phyloP scores from a whole-genome alignment of 768 basidiomycete genomes.

The Tricholoma flavovirens region DNA sequence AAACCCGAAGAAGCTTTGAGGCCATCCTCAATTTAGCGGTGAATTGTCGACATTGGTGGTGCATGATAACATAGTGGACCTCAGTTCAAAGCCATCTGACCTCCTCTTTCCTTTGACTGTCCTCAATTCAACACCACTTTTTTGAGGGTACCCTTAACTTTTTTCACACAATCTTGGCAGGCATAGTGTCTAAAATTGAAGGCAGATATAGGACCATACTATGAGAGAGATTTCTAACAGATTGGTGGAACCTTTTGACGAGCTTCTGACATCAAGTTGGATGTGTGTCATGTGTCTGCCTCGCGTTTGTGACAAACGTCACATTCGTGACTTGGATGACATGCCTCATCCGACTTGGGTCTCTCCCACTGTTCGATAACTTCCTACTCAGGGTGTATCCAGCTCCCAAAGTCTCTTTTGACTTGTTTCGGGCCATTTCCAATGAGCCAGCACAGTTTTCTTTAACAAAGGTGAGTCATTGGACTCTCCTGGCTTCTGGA shows the following conservation, averaged over 20 bases:
- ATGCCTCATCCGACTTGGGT: not conserved
- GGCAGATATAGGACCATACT: too few species aligned
- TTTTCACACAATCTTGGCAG: not conserved
- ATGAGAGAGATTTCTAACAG: too few species aligned
- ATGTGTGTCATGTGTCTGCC: not conserved
- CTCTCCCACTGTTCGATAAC: constrained; percentile 1
- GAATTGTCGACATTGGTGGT: too few species aligned
- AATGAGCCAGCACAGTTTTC: not conserved
- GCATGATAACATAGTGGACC: too few species aligned
- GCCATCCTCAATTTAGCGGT: too few species aligned
- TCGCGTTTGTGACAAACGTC: not conserved
- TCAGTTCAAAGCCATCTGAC: too few species aligned
- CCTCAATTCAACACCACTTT: not conserved
- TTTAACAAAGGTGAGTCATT: constrained; percentile 1
- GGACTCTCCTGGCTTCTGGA: not conserved
- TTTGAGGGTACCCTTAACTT: not conserved
- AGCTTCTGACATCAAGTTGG: not conserved
- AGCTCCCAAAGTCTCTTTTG: constrained; percentile 1
- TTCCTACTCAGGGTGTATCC: not conserved
- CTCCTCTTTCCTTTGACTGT: too few species aligned
- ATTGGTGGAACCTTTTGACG: too few species aligned
- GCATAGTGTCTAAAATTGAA: too few species aligned
- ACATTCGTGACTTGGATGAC: not conserved
- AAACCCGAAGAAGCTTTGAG: too few species aligned
- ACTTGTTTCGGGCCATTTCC: not conserved